Evolutionary conservation across 257 asterid species (phyloP).

Genomic region (Solanum sejunctum): DNA sequence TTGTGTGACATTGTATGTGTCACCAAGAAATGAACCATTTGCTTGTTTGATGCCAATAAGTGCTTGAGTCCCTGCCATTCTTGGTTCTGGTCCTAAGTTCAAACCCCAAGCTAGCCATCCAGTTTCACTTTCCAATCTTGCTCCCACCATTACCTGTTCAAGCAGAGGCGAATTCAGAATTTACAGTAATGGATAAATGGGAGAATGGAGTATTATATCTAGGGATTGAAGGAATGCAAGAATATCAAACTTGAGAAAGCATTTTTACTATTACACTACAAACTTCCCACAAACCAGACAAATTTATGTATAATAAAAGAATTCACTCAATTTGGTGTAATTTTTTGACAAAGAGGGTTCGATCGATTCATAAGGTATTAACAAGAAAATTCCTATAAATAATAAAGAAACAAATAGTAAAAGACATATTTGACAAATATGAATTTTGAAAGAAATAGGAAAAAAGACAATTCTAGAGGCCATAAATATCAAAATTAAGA

Average conservation of each 20-base stretch:
- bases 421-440: neutral
- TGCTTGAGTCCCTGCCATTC: constrained; percentile 55
- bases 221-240: neutral
- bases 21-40: neutral
- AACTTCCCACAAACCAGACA: neutral
- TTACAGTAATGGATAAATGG: neutral
- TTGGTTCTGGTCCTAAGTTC: constrained; percentile 32
- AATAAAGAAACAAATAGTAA: neutral
- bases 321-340: neutral
- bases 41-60: constrained; percentile 34
- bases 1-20: constrained; percentile 22
- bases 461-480: neutral
- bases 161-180: neutral
- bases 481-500: neutral
- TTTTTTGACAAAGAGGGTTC: neutral
- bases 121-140: constrained; percentile 5
- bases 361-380: neutral
- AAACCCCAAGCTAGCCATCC: constrained; percentile 82
- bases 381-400: neutral
- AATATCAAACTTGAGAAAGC: neutral
- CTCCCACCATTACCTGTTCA: constrained; percentile 26
- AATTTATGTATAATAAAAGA: neutral
- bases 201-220: neutral
- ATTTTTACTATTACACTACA: neutral
- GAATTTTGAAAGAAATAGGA: neutral